These are phyloP conservation scores for Colletotrichum cereale DNA, from an alignment of 2,329 filamentous ascomycete species.

Conservation along the genomic window DNA sequence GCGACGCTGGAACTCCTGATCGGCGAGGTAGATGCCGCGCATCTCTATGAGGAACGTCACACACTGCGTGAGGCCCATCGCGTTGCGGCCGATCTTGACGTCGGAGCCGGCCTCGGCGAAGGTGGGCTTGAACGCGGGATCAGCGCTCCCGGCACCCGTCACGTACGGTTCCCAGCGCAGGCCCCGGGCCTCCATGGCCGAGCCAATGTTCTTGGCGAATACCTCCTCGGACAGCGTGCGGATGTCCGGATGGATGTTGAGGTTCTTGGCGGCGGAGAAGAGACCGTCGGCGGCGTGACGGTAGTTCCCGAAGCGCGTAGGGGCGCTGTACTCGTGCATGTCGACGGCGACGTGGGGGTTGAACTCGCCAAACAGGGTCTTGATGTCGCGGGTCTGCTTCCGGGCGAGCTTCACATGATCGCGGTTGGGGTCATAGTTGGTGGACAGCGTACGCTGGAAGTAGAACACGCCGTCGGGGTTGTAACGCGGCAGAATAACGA, in stretches of 20 bases:
- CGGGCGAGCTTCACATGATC: slow-evolving; percentile 50
- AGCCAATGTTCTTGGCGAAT: slow-evolving; percentile 47
- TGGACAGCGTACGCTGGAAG: slow-evolving; percentile 49
- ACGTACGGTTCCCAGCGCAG: slow-evolving; percentile 50
- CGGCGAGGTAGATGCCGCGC: slow-evolving; percentile 48
- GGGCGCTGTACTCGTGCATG: slow-evolving; percentile 49
- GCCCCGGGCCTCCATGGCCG: slow-evolving; percentile 47
- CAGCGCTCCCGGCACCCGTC: slow-evolving; percentile 41
- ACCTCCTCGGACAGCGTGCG: slow-evolving; percentile 47
- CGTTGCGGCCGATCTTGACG: slow-evolving; percentile 48
- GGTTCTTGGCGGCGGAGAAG: slow-evolving; percentile 51
- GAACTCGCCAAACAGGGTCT: slow-evolving; percentile 47
- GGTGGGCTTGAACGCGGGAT: slow-evolving; percentile 45
- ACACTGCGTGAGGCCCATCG: slow-evolving; percentile 48
- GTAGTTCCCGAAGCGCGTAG: slow-evolving; percentile 37
- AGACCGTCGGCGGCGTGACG: slow-evolving; percentile 46
- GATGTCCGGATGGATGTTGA: slow-evolving; percentile 49
- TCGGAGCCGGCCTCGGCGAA: slow-evolving; percentile 42
- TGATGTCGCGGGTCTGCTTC: slow-evolving; percentile 49
- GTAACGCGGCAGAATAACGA: slow-evolving; percentile 49
- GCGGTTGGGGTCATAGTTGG: slow-evolving; percentile 50
- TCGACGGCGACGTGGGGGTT: slow-evolving; percentile 49
- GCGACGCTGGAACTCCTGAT: slow-evolving; percentile 50
- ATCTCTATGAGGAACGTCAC: slow-evolving; percentile 49
- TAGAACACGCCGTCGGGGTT: slow-evolving; percentile 52